Evolutionary conservation across 495 filamentous ascomycete genomes (phyloP).

Genomic region (Massariosphaeria phaeospora): DNA sequence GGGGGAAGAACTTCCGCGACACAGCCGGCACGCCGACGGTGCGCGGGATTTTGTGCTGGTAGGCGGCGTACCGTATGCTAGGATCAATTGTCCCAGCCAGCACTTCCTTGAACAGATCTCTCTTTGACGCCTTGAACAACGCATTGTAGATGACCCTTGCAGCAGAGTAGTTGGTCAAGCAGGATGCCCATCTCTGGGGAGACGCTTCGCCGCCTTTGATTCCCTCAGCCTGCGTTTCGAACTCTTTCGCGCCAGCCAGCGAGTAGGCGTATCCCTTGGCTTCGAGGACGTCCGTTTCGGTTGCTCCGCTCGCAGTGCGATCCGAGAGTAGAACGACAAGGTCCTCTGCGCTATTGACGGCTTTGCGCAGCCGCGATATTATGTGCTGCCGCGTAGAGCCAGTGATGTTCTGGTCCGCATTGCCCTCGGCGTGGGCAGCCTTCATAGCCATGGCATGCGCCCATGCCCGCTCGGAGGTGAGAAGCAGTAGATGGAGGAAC

Average conservation of each 20-base stretch:
- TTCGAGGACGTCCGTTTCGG: constrained; percentile 70
- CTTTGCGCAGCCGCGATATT: constrained; percentile 79
- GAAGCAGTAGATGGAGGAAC: constrained; percentile 71
- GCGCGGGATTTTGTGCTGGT: constrained; percentile 71
- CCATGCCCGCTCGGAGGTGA: constrained; percentile 89
- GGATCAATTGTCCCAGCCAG: constrained; percentile 83
- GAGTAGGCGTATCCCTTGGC: constrained; percentile 76
- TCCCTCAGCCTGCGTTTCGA: constrained; percentile 65
- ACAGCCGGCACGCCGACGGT: constrained; percentile 74
- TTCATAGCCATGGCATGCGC: constrained; percentile 96
- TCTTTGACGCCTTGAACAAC: constrained; percentile 57
- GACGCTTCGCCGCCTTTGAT: constrained; percentile 25
- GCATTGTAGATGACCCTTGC: constrained; percentile 78
- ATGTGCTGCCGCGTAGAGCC: constrained; percentile 79
- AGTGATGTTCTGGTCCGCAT: constrained; percentile 63
- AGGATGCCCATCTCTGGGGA: constrained; percentile 63
- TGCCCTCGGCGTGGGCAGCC: constrained; percentile 70
- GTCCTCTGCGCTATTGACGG: constrained; percentile 60
- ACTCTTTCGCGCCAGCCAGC: constrained; percentile 65
- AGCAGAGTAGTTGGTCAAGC: constrained; percentile 67
- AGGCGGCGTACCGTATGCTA: constrained; percentile 89
- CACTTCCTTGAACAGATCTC: constrained; percentile 79
- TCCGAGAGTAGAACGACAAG: constrained; percentile 63
- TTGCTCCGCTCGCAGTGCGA: constrained; percentile 55
- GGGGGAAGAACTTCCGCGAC: constrained; percentile 68